Base-by-base conservation (phyloP, 75 land plant genomes). In the Ceratopteris richardii region DNA sequence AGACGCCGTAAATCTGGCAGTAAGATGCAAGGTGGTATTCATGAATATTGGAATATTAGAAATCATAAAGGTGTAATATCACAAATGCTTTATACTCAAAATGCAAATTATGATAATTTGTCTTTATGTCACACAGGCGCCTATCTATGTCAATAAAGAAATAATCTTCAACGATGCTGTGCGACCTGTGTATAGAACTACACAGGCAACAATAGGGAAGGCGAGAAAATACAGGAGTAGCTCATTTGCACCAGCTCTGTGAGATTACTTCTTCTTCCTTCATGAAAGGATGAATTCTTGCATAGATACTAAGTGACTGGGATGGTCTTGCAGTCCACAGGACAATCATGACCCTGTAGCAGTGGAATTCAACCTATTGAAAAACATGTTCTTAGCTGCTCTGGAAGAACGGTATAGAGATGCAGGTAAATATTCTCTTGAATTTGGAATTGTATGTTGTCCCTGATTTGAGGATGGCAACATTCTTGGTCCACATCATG, bases 1-100 rank as follows among this genome's bases (percentile, higher is more conserved):
- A 26, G 94, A 88, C 74, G 94, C 94, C 53, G 77, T 85, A 61
- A 85, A 82, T 61, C 37, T 88, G 9, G 94, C 94, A 25, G 77
- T 60, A 36, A 74, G 81, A 61, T 82, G 82, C 68, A 85, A 79
- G 94, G 88, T 87, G 67, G 44, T 4, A 2, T 10, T n/a, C 31
- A n/a, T n/a, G n/a, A n/a, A n/a, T n/a, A n/a, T n/a, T n/a, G n/a
- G n/a, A n/a, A n/a, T 51, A 22, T 12, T 12, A 22, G 53, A 9
- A 51, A 18, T 17, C 47, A n/a, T n/a, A n/a, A n/a, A n/a, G n/a
- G n/a, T n/a, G n/a, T n/a, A n/a, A n/a, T n/a, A n/a, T n/a, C n/a
- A n/a, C n/a, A n/a, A n/a, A n/a, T n/a, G n/a, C n/a, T n/a, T n/a
- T n/a, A n/a, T n/a, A n/a, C n/a, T n/a, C n/a, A n/a, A n/a, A n/a